Evolutionary conservation across 2,329 filamentous ascomycete genomes (phyloP), one percentile per base, ranked within the genome.

Genomic region (Myriosclerotinia scirpicola): DNA sequence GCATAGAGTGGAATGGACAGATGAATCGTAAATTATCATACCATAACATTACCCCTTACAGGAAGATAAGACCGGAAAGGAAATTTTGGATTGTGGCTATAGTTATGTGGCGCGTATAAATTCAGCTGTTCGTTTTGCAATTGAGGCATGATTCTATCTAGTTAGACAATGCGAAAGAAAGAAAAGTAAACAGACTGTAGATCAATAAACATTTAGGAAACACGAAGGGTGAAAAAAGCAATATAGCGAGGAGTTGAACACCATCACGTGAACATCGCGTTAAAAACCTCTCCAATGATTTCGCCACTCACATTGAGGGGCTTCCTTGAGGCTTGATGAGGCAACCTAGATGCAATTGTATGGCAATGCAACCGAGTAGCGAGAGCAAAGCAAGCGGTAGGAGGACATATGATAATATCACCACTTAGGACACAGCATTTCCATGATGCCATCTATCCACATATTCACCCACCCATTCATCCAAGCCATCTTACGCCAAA

Each of bases 81-180:
- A 46, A 46, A 30, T 46, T 34, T 26, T 52, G 14, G 6, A 6
- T 48, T 48, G 42, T 60, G 6, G 46, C n/a, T 38, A 46, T 46
- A 14, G 9, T 15, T n/a, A 22, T 22, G 60, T 63, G 60, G 60
- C 60, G 50, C 22, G 12, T n/a, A 63, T 38, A 40, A 17, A 22
- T 63, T 46, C 54, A 63, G 48, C 46, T 54, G 12, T 40, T 20
- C n/a, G n/a, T n/a, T 52, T 17, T 60, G 8, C 17, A n/a, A 48
- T 61, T 5, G 3, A 52, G 5, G 14, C 11, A 53, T 38, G 9
- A 12, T 20, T 30, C 40, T 30, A 8, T 42, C 34, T 44, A 34
- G 7, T 46, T 22, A 22, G 12, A 15, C 3, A 3, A 46, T 30
- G 2, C 5, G 6, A n/a, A 48, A 11, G 12, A 48, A 59, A 34